Conservation (phyloP, 257 asterid species). For the Apocynum venetum region DNA sequence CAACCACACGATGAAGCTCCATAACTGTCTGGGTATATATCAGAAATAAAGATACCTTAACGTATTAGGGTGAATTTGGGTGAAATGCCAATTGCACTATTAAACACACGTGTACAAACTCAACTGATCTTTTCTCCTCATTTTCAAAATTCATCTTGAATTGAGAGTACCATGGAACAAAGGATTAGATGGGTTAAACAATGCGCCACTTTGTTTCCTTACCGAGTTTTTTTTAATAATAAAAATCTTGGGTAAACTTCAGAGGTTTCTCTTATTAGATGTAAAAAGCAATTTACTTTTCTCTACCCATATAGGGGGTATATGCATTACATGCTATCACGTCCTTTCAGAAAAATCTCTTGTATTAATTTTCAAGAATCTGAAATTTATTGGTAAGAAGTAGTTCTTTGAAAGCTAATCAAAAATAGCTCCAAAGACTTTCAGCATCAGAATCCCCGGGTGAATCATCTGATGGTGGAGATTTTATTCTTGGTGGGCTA, state of each 20-base stretch:
- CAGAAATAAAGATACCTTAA: not conserved
- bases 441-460: constrained; percentile 31
- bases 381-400: not conserved
- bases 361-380: not conserved
- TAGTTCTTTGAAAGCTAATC: not conserved
- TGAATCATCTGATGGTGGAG: constrained; percentile 22
- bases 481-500: constrained; percentile 41
- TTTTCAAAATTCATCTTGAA: no score
- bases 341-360: not conserved
- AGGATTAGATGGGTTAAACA: no score
- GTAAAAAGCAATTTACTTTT: not conserved
- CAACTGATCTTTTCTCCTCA: no score
- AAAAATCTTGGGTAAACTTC: no score
- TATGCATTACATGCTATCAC: not conserved
- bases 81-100: not conserved
- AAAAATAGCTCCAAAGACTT: constrained; percentile 35
- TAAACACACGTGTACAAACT: not conserved
- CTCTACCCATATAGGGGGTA: not conserved
- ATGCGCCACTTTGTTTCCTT: no score
- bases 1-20: not conserved
- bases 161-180: no score
- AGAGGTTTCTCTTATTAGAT: no score
- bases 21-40: not conserved
- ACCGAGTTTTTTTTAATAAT: no score
- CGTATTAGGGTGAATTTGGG: not conserved